phyloP scores from a whole-genome alignment of 2,329 filamentous ascomycete genomes.

The Phyllosticta paracitricarpa region DNA sequence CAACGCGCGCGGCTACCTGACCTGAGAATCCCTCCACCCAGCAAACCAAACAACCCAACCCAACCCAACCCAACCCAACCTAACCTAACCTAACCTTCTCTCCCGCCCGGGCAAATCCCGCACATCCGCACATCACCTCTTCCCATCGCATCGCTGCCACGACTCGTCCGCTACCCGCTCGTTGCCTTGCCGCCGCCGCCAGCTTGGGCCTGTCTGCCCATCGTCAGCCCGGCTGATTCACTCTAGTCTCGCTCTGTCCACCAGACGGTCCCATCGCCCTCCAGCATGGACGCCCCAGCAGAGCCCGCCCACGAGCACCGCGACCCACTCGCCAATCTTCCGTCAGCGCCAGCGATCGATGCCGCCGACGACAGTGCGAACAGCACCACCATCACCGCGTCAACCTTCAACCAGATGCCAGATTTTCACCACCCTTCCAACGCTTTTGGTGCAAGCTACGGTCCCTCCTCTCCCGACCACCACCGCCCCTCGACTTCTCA shows the following conservation, averaged over 20 bases:
- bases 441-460: slow-evolving; percentile 32
- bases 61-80: no score
- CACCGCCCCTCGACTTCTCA: slow-evolving; percentile 44
- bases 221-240: background rate
- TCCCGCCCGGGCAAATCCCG: background rate
- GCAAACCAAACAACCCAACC: background rate
- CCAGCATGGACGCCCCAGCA: slow-evolving; percentile 11
- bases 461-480: slow-evolving; percentile 24
- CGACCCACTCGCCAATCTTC: slow-evolving; percentile 9
- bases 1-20: background rate
- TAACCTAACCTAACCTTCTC: background rate
- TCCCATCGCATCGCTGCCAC: background rate
- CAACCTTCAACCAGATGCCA: slow-evolving; percentile 26
- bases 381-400: slow-evolving; percentile 37
- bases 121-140: background rate
- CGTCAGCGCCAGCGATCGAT: slow-evolving; percentile 23
- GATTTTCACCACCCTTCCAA: slow-evolving; percentile 22
- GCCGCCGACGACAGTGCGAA: slow-evolving; percentile 38
- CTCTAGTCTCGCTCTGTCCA: slow-evolving; percentile 2
- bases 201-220: background rate
- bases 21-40: background rate
- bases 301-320: slow-evolving; percentile 8
- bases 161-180: background rate
- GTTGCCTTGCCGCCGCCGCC: background rate
- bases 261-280: slow-evolving; percentile 4